A percentile compares a stretch with the other conserved stretches of the same genome.
Conservation (phyloP, 202 grass and related monocot species). For the Bolboschoenoplectus hybrid region DNA sequence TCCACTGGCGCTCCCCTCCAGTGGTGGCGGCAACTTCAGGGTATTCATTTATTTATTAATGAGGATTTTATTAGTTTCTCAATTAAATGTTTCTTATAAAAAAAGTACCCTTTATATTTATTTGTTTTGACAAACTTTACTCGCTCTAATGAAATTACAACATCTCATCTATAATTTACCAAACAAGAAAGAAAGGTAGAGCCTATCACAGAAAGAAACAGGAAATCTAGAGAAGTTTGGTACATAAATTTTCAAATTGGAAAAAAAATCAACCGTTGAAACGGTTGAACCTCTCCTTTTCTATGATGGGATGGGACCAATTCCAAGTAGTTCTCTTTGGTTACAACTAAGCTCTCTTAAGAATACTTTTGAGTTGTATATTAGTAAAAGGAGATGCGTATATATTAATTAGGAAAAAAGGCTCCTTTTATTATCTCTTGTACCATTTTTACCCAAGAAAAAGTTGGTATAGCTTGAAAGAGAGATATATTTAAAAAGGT, state of each 20-base stretch:
- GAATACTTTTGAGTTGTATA: background rate
- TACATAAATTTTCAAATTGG: slow-evolving; percentile 27
- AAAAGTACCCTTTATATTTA: background rate
- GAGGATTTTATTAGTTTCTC: background rate
- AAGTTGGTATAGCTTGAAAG: background rate
- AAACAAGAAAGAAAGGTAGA: slow-evolving; percentile 24
- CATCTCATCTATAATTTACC: slow-evolving; percentile 24
- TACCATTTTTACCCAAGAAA: background rate
- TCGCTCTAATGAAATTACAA: background rate
- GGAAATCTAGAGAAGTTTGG: slow-evolving; percentile 17
- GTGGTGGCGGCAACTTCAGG: slow-evolving; percentile 84
- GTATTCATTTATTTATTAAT: slow-evolving; percentile 36
- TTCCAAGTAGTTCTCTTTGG: background rate
- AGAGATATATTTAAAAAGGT: background rate
- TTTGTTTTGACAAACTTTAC: slow-evolving; percentile 9
- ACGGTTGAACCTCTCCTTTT: slow-evolving; percentile 6
- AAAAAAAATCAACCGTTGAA: background rate
- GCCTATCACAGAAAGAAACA: slow-evolving; percentile 11
- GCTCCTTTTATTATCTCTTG: background rate
- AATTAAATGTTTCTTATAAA: background rate
- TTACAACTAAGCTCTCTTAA: background rate
- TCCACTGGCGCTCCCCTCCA: slow-evolving; percentile 57
- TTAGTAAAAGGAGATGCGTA: background rate
- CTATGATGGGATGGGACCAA: background rate
- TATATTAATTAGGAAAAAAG: background rate